Evolutionary conservation across 2,329 filamentous ascomycete genomes (phyloP).

Genomic region (Neofusicoccum umdonicola): DNA sequence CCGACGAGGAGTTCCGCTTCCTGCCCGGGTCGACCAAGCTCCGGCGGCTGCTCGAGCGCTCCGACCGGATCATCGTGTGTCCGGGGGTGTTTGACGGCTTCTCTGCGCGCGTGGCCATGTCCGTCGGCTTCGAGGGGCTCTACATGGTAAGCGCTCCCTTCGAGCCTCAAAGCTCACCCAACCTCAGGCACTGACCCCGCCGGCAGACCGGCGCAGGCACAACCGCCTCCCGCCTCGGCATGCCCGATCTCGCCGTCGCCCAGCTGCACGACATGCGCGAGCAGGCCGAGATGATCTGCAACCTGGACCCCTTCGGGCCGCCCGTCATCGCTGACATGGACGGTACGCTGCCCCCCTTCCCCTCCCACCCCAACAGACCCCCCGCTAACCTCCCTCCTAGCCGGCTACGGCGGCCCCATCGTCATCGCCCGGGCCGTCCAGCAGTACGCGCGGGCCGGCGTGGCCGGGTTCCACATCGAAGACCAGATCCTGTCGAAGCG

Average conservation of each 20-base stretch:
- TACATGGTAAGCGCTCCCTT: slow-evolving; percentile 57
- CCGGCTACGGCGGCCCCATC: slow-evolving; percentile 27
- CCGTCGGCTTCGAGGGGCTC: slow-evolving; percentile 60
- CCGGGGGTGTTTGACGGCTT: slow-evolving; percentile 40
- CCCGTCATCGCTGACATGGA: slow-evolving; percentile 64
- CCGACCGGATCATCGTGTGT: background rate
- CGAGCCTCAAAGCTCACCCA: slow-evolving; percentile 16
- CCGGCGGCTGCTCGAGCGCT: background rate
- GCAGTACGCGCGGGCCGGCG: slow-evolving; percentile 53
- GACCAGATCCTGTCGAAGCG: slow-evolving; percentile 64
- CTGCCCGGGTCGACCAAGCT: background rate
- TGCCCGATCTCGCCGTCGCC: slow-evolving; percentile 62
- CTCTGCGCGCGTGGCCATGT: slow-evolving; percentile 61
- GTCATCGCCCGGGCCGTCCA: slow-evolving; percentile 41
- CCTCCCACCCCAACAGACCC: too few relatives aligned
- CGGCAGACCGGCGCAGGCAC: slow-evolving; percentile 61
- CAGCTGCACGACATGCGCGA: slow-evolving; percentile 62
- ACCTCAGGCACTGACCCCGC: too few relatives aligned
- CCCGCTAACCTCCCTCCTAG: background rate
- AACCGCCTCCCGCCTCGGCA: slow-evolving; percentile 59
- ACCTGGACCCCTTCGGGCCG: slow-evolving; percentile 50
- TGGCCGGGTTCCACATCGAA: slow-evolving; percentile 62
- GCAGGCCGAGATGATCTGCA: slow-evolving; percentile 64
- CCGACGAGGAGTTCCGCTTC: background rate
- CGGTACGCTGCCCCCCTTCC: background rate